phyloP scores from a whole-genome alignment of 192 early-diverging fungal species.

The Backusella mclennaniae region DNA sequence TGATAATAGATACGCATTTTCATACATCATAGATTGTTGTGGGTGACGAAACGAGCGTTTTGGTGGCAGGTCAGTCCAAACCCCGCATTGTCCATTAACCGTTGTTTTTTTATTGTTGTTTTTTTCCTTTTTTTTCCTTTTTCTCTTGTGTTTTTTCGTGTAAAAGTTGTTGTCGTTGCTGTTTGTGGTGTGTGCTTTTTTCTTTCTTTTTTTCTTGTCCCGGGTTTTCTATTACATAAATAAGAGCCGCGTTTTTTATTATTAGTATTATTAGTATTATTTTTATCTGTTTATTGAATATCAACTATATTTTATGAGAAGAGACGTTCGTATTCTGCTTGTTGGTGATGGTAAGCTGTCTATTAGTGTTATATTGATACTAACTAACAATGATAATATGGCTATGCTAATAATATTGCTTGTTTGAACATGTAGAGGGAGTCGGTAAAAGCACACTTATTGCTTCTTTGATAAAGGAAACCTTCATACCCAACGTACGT shows the following conservation, averaged over 20 bases:
- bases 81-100: neutral
- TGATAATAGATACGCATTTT: neutral
- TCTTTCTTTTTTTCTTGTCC: neutral
- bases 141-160: neutral
- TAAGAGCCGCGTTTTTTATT: neutral
- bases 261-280: neutral
- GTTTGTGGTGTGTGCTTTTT: neutral
- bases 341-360: slow-evolving; percentile 79
- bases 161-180: neutral
- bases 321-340: slow-evolving; percentile 91
- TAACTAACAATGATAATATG: neutral
- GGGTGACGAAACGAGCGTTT: neutral
- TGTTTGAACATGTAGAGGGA: slow-evolving; percentile 52
- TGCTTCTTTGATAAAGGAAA: slow-evolving; percentile 95
- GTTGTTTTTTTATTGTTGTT: neutral
- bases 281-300: neutral
- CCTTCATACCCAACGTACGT: slow-evolving; percentile 88
- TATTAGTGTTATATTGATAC: neutral
- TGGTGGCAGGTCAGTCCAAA: neutral
- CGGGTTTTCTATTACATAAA: neutral
- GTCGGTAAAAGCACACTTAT: slow-evolving; percentile 98
- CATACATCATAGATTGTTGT: no score
- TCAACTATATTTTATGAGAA: slow-evolving; percentile 52
- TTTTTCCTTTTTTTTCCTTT: neutral
- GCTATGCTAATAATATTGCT: neutral